Evolutionary conservation across 164 flowering plant species (phyloP).

Genomic region (Piper betle): DNA sequence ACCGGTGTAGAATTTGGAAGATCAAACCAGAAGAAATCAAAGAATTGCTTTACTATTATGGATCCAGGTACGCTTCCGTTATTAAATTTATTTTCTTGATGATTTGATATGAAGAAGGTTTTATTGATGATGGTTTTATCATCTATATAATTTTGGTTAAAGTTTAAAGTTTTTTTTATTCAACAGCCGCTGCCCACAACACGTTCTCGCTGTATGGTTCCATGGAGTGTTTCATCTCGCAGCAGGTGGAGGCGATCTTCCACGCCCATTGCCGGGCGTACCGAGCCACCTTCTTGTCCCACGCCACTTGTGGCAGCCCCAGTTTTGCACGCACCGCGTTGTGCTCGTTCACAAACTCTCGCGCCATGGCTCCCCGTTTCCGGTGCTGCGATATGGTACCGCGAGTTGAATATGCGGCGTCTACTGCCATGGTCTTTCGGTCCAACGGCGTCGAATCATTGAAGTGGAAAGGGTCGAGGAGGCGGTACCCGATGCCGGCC

Average conservation of each 20-base stretch:
- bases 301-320: constrained; percentile 27
- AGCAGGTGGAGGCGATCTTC: constrained; percentile 26
- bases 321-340: constrained; percentile 32
- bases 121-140: too few species aligned
- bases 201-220: constrained; percentile 80
- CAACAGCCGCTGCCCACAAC: constrained; percentile 78
- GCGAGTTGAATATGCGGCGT: not conserved
- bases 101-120: too few species aligned
- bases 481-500: too few species aligned
- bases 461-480: too few species aligned
- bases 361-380: not conserved
- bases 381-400: not conserved
- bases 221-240: constrained; percentile 41
- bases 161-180: too few species aligned
- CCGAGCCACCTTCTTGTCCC: constrained; percentile 36
- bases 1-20: too few species aligned
- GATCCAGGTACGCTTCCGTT: too few species aligned
- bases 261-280: constrained; percentile 40
- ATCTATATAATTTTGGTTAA: too few species aligned
- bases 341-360: constrained; percentile 41
- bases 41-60: too few species aligned
- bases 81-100: too few species aligned
- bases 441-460: too few species aligned
- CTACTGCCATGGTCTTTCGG: not conserved
- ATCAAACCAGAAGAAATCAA: too few species aligned